Percentiles rank a stretch among this genome's conserved stretches.
These are phyloP conservation scores for Vachellia collinsii DNA, from an alignment of 306 rosid species.

Conservation along the genomic window DNA sequence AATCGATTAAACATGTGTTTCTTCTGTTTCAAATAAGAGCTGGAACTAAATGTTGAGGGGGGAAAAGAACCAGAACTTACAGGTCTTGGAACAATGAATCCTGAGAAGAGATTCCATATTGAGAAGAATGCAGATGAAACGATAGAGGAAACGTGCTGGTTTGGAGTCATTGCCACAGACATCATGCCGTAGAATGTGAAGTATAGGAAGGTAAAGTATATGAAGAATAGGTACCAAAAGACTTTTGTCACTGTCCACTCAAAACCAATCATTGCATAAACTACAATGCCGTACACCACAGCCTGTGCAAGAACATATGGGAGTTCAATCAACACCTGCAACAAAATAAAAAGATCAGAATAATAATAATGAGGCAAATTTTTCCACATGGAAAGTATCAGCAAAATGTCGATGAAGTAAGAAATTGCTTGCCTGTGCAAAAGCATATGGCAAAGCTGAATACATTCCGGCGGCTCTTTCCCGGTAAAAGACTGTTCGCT, in stretches of 20 bases:
- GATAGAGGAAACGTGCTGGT: conserved; percentile 53
- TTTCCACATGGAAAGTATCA: background rate
- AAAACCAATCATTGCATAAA: conserved; percentile 62
- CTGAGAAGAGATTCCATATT: conserved; percentile 70
- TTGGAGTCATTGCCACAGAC: conserved; percentile 60
- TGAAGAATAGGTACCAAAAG: conserved; percentile 59
- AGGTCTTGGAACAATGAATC: conserved; percentile 59
- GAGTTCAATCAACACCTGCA: conserved; percentile 64
- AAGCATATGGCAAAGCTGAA: conserved; percentile 65
- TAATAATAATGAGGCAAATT: background rate
- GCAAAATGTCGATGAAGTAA: background rate
- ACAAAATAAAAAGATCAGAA: conserved; percentile 23
- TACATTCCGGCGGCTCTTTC: conserved; percentile 73
- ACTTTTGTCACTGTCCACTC: conserved; percentile 54
- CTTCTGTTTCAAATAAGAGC: background rate
- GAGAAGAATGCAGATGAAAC: conserved; percentile 50
- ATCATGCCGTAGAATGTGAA: conserved; percentile 74
- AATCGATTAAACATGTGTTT: background rate
- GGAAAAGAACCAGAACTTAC: conserved; percentile 44
- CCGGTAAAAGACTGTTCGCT: conserved; percentile 60
- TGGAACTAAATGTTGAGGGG: background rate
- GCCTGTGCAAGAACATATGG: conserved; percentile 58
- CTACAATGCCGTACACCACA: conserved; percentile 49
- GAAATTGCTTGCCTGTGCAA: conserved; percentile 53
- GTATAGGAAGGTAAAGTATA: conserved; percentile 56